These are phyloP conservation scores for Erigeron canadensis DNA, from an alignment of 129 eudicot species.

Conservation along the genomic window DNA sequence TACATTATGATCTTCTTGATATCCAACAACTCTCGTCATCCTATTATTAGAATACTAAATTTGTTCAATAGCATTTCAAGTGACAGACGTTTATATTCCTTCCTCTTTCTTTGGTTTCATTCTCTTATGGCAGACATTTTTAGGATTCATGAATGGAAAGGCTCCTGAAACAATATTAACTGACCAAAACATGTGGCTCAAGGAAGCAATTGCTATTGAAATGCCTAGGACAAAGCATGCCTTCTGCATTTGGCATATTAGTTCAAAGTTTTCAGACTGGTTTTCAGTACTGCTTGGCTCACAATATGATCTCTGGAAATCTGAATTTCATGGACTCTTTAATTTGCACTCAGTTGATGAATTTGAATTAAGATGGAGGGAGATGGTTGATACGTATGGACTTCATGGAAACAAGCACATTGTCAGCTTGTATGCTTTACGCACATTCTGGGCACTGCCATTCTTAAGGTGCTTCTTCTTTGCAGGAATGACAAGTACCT, in stretches of 20 bases:
- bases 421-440: conserved; percentile 70
- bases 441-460: conserved; percentile 76
- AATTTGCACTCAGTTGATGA: conserved; percentile 62
- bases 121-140: conserved; percentile 54
- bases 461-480: conserved; percentile 71
- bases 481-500: conserved; percentile 68
- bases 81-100: background rate
- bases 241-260: conserved; percentile 79
- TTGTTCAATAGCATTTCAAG: background rate
- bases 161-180: conserved; percentile 78
- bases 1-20: background rate
- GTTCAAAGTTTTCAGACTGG: conserved; percentile 79
- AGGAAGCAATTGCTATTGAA: conserved; percentile 73
- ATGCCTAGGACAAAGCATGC: conserved; percentile 80
- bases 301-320: conserved; percentile 74
- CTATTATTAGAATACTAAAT: background rate
- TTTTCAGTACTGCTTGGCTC: conserved; percentile 69
- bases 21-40: conserved; percentile 11
- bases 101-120: conserved; percentile 10
- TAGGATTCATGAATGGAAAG: conserved; percentile 72
- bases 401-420: conserved; percentile 79
- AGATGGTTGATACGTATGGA: conserved; percentile 64
- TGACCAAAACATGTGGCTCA: conserved; percentile 92
- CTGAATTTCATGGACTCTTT: conserved; percentile 69
- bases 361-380: conserved; percentile 78